phyloP scores from a whole-genome alignment of 306 rosid genomes.

The Datisca glomerata region DNA sequence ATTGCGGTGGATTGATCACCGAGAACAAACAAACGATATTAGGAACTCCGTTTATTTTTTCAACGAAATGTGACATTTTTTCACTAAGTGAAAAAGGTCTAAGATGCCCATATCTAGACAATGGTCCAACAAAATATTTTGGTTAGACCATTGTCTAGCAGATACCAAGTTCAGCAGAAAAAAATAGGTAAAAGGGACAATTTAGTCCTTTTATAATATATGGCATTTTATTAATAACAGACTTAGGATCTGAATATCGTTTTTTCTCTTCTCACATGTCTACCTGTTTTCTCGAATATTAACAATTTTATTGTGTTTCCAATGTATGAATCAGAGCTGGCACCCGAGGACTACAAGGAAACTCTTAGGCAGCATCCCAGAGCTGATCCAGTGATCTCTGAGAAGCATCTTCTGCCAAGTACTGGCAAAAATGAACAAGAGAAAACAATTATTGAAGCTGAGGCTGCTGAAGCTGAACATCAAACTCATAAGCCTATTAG shows the following conservation, averaged over 20 bases:
- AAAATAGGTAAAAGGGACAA: no score
- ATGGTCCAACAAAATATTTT: no score
- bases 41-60: not conserved
- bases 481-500: conserved; percentile 4
- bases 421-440: conserved; percentile 20
- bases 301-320: conserved; percentile 9
- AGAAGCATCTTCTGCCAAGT: conserved; percentile 31
- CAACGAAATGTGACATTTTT: not conserved
- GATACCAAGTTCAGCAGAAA: no score
- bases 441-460: no score
- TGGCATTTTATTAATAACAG: no score
- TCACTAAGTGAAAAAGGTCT: no score
- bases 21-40: no score
- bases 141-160: no score
- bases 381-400: conserved; percentile 26
- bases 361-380: conserved; percentile 34
- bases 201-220: no score
- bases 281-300: not conserved
- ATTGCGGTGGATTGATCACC: no score
- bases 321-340: conserved; percentile 70
- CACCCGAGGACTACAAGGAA: conserved; percentile 33
- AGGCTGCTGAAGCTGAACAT: not conserved
- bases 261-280: not conserved
- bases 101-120: no score
- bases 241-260: no score